Base-by-base conservation (phyloP, 306 rosid genomes). In the Cicer bijugum region DNA sequence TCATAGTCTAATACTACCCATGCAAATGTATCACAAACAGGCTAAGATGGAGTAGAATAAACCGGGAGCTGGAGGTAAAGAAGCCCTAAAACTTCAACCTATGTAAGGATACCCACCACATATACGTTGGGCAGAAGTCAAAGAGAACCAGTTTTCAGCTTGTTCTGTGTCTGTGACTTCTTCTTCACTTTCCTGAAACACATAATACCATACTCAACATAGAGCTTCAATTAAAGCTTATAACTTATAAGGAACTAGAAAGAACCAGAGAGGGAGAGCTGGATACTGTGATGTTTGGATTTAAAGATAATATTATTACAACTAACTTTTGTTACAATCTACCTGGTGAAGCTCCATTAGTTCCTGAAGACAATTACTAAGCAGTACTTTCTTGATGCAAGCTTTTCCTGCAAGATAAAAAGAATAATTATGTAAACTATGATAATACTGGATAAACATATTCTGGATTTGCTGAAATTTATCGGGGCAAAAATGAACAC, bases 301-400 rank as follows among this genome's bases (percentile, higher is more conserved):
- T 46, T 38, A 69, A 55, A 70, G 67, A 77, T 53, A 70, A 51
- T 3, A 52, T 12, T 43, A 69, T 59, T 3, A 45, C 16, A 48
- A 69, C 14, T 28, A 76, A 60, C 44, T 23, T 53, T 33, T 48
- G 20, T 46, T 48, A 71, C 8, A 67, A 76, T 70, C 75, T 85
- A 95, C 99, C 99, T 95, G 99, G 78, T 95, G 99, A 78, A 95
- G 97, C 86, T 95, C 99, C 99, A 95, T 95, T 67, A 95, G 78
- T 86, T 95, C 97, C 89, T 95, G 99, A 75, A 95, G 93, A 79
- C 99, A 95, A 80, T 91, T 95, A 77, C 99, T 95, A 51, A 95
- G 90, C 82, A 95, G 74, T 72, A 95, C 97, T 78, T 95, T 95
- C 90, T 95, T 95, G 83, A 95, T 95, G 87, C 99, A 95, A 15